Evolutionary conservation across 345 rosid genomes (phyloP), one percentile per base, ranked within the genome.

Genomic region (Eucalyptus leucophloia): DNA sequence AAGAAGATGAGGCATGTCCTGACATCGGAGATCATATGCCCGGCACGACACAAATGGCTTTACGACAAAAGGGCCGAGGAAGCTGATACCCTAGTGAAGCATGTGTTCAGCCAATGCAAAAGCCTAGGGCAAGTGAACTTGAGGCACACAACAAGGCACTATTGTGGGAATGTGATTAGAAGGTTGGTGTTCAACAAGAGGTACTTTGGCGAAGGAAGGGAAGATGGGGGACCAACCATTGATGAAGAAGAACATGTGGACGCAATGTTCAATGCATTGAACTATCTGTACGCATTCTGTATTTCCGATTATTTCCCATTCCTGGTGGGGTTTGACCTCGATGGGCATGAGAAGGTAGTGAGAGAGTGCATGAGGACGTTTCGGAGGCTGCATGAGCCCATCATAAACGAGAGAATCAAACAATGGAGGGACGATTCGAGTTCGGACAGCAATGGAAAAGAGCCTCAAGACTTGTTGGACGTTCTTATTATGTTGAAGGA

Each of bases 101-200:
- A 92, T 86, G 83, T 94, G 19, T 85, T 89, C 83, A 94, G 92
- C 37, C 89, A 77, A 12, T 60, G 32, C 32, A 60, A 60, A 60
- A 60, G 67, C 67, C 67, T 60, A 60, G 32, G 67, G 67, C 67
- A 60, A 28, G 67, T 60, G 67, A 60, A 60, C 67, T 60, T 60
- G 67, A 60, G 67, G 67, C 67, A 60, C 67, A 60, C 67, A 3
- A 12, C 67, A 28, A 60, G 67, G 67, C 67, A 60, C 67, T 60
- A 60, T 12, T 60, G 67, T 60, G 67, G 67, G n/a, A 60, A 60
- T 28, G 67, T 60, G 67, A 60, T 60, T 26, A 28, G 67, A 28
- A 60, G 67, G 32, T 60, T 60, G 67, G 67, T 60, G 67, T 60
- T 60, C 32, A 0, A 90, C 49, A 86, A 12, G 58, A 90, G 94